phyloP scores from a whole-genome alignment of 2,329 filamentous ascomycete genomes.

The Nothopassalora personata region DNA sequence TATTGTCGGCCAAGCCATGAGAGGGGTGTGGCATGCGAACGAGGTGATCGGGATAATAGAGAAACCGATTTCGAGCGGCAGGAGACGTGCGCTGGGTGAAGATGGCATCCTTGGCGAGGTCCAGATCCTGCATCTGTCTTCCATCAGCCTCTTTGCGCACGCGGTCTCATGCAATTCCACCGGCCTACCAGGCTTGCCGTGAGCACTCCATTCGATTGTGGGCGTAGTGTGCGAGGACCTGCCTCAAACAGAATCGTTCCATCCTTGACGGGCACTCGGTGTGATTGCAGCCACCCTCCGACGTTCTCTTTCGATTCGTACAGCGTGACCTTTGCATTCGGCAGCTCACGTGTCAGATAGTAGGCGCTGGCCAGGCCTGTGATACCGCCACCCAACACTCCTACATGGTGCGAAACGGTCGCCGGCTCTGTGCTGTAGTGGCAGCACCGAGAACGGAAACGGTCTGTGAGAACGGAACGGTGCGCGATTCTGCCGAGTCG shows the following conservation, averaged over 20 bases:
- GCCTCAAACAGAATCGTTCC: slow-evolving; percentile 70
- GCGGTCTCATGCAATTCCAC: background rate
- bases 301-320: slow-evolving; percentile 67
- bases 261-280: slow-evolving; percentile 56
- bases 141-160: slow-evolving; percentile 17
- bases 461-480: background rate
- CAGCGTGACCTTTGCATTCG: slow-evolving; percentile 66
- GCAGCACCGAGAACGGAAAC: background rate
- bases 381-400: slow-evolving; percentile 74
- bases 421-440: slow-evolving; percentile 12
- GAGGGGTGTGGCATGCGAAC: slow-evolving; percentile 54
- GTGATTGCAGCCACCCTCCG: slow-evolving; percentile 80
- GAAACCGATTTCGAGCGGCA: slow-evolving; percentile 61
- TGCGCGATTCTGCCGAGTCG: background rate
- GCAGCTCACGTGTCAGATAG: slow-evolving; percentile 66
- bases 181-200: slow-evolving; percentile 65
- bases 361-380: slow-evolving; percentile 75
- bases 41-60: slow-evolving; percentile 84
- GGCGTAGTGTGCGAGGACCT: slow-evolving; percentile 72
- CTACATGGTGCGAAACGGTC: slow-evolving; percentile 43
- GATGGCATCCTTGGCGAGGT: slow-evolving; percentile 53
- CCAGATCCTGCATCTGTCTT: slow-evolving; percentile 53
- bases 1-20: slow-evolving; percentile 29
- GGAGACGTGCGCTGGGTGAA: slow-evolving; percentile 48
- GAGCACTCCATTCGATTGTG: slow-evolving; percentile 54